These are phyloP conservation scores for Fusarium domesticum DNA, from an alignment of 2,329 filamentous ascomycete species.

Conservation along the genomic window DNA sequence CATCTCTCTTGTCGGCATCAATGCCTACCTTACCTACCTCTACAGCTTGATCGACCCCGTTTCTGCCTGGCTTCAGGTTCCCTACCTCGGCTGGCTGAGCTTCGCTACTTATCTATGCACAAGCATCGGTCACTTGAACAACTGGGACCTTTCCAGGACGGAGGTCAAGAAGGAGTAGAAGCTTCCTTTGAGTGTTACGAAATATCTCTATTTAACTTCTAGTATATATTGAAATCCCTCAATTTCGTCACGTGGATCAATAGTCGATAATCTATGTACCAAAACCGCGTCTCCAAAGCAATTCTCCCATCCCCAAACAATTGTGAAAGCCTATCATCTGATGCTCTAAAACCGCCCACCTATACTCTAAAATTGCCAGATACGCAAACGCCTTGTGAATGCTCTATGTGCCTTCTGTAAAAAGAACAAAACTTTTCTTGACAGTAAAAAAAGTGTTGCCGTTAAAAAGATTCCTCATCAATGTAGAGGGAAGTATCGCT, in stretches of 20 bases:
- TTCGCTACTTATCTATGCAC: conserved; percentile 85
- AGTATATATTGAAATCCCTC: no score
- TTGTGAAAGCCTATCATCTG: conserved; percentile 5
- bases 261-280: conserved; percentile 9
- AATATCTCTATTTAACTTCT: no score
- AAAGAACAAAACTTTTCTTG: neutral
- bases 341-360: conserved; percentile 7
- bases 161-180: conserved; percentile 25
- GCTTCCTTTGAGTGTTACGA: conserved; percentile 8
- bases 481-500: conserved; percentile 59
- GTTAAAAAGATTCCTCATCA: neutral
- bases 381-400: conserved; percentile 24
- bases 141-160: conserved; percentile 54
- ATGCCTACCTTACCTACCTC: conserved; percentile 69
- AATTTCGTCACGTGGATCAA: neutral
- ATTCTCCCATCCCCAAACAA: conserved; percentile 1
- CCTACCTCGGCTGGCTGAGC: conserved; percentile 81
- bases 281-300: neutral
- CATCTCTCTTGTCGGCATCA: conserved; percentile 66
- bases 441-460: neutral
- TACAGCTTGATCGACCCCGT: conserved; percentile 73
- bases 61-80: conserved; percentile 71
- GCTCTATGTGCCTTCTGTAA: conserved; percentile 7
- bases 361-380: neutral
- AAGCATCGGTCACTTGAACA: conserved; percentile 65